phyloP scores from a whole-genome alignment of 257 asterid genomes.

The Oldenlandia corymbosa region DNA sequence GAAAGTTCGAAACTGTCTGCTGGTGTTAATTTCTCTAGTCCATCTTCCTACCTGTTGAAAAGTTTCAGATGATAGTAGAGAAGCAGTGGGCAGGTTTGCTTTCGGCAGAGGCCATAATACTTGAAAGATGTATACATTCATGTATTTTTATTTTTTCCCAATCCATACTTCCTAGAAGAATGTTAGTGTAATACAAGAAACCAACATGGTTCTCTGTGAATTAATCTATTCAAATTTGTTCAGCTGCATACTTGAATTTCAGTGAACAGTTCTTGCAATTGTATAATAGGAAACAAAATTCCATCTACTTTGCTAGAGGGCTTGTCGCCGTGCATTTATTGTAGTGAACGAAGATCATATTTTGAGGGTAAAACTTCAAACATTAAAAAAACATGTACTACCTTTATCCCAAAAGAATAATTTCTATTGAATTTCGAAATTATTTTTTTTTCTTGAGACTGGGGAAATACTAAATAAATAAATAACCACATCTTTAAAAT shows the following conservation, averaged over 20 bases:
- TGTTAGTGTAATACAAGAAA: background rate
- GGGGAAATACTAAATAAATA: too few species aligned
- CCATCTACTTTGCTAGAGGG: too few species aligned
- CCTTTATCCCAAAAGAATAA: too few species aligned
- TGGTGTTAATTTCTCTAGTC: constrained; percentile 41
- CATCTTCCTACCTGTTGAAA: constrained; percentile 71
- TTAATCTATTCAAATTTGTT: background rate
- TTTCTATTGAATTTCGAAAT: too few species aligned
- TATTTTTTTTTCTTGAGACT: too few species aligned
- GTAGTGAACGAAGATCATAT: too few species aligned
- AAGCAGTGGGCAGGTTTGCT: constrained; percentile 13
- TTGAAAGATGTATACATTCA: constrained; percentile 15
- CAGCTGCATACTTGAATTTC: background rate
- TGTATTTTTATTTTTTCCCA: constrained; percentile 5
- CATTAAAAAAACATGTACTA: too few species aligned
- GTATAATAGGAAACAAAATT: background rate
- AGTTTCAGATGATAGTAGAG: constrained; percentile 45
- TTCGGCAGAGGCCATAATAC: constrained; percentile 3
- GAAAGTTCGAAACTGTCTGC: constrained; percentile 35
- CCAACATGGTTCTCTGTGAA: background rate
- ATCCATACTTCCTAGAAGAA: constrained; percentile 3
- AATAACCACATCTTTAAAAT: too few species aligned
- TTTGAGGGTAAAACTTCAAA: too few species aligned
- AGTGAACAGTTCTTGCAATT: constrained; percentile 1
- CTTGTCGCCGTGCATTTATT: too few species aligned